Percentiles rank a stretch among this genome's conserved stretches.
Evolutionary conservation across 306 rosid genomes (phyloP).

Genomic region (Dalbergia cultrata): DNA sequence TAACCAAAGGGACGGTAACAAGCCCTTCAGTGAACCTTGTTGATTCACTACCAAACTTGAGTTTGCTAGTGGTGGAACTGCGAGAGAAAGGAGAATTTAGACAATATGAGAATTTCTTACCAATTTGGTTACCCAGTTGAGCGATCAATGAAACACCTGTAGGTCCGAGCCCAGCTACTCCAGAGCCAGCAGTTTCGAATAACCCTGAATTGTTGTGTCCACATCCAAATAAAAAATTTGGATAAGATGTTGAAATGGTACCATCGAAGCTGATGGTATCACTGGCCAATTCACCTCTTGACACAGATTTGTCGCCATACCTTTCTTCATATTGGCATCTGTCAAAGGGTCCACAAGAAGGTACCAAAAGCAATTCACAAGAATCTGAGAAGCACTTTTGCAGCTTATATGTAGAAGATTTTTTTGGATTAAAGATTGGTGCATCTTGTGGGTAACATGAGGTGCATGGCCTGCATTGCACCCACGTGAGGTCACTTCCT

Average conservation of each 20-base stretch:
- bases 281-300: not conserved
- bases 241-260: not conserved
- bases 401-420: not conserved
- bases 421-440: not conserved
- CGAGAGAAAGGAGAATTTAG: not conserved
- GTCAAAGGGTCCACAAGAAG: not conserved
- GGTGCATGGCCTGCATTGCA: slow-evolving; percentile 9
- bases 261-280: not conserved
- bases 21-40: not conserved
- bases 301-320: not conserved
- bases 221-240: not conserved
- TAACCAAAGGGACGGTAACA: not conserved
- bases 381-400: not conserved
- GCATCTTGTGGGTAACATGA: not conserved
- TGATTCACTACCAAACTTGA: not conserved
- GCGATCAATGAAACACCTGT: slow-evolving; percentile 24
- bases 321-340: not conserved
- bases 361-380: not conserved
- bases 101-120: slow-evolving; percentile 31
- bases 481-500: slow-evolving; percentile 21
- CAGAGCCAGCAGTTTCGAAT: not conserved
- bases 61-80: not conserved
- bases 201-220: not conserved
- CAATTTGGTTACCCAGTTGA: not conserved
- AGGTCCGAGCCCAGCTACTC: slow-evolving; percentile 27